These are phyloP conservation scores for Kregervanrija delftensis DNA, from an alignment of 805 yeast species.

Conservation along the genomic window DNA sequence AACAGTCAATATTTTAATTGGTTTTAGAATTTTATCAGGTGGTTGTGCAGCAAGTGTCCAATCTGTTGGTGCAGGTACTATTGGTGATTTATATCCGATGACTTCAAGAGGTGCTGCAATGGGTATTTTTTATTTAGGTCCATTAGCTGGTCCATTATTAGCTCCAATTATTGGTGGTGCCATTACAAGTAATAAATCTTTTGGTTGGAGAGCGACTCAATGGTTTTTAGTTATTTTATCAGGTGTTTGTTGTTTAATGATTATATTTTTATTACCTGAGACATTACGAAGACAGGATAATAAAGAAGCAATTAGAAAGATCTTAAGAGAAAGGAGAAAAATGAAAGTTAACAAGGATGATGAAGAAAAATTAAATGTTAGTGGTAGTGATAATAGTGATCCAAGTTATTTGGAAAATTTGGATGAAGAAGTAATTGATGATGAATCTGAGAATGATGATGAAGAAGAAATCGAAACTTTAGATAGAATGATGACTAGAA, in stretches of 20 bases:
- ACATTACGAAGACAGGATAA: constrained; percentile 63
- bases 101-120: constrained; percentile 70
- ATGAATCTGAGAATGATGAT: constrained; percentile 2
- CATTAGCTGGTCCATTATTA: constrained; percentile 71
- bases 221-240: constrained; percentile 73
- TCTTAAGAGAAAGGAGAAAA: constrained; percentile 32
- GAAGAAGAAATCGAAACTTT: constrained; percentile 21
- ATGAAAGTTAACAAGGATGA: constrained; percentile 13
- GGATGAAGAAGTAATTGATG: constrained; percentile 1
- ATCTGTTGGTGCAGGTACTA: constrained; percentile 85
- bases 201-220: constrained; percentile 89
- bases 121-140: constrained; percentile 77
- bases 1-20: constrained; percentile 54
- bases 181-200: constrained; percentile 42
- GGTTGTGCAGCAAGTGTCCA: constrained; percentile 84
- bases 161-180: constrained; percentile 81
- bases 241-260: constrained; percentile 41
- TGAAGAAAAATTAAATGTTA: constrained; percentile 5
- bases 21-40: constrained; percentile 65
- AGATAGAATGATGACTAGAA: constrained; percentile 28
- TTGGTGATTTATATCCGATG: constrained; percentile 62
- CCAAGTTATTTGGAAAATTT: constrained; percentile 3
- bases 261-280: constrained; percentile 66
- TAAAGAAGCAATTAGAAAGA: constrained; percentile 42
- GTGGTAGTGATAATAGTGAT: not conserved